Evolutionary conservation across 371 early-diverging fungal species (phyloP).

Genomic region (Apophysomyces elegans): DNA sequence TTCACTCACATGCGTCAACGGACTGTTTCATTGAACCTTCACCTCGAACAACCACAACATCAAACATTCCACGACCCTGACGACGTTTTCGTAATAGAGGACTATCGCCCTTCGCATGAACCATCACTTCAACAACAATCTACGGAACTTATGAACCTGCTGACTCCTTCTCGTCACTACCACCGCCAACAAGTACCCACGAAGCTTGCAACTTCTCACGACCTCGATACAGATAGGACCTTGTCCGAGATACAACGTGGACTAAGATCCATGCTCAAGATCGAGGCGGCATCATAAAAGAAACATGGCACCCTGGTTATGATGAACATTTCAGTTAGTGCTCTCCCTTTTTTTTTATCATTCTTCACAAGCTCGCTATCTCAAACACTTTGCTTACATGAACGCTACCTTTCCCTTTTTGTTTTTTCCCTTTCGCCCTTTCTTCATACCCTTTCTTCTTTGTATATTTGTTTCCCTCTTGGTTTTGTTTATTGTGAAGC

Average conservation of each 20-base stretch:
- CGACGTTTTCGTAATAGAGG: constrained; percentile 12
- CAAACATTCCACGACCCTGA: background rate
- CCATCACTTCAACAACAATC: constrained; percentile 36
- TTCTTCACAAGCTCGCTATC: constrained; percentile 15
- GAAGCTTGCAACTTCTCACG: constrained; percentile 28
- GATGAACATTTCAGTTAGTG: constrained; percentile 10
- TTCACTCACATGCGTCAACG: constrained; percentile 24
- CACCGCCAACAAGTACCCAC: constrained; percentile 11
- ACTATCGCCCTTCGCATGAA: constrained; percentile 1
- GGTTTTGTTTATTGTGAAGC: constrained; percentile 10
- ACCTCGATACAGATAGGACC: constrained; percentile 30
- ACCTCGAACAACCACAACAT: constrained; percentile 11
- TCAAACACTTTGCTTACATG: constrained; percentile 18
- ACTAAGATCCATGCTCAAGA: constrained; percentile 53
- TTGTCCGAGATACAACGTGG: constrained; percentile 54
- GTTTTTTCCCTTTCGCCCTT: constrained; percentile 3
- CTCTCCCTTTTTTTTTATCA: constrained; percentile 12
- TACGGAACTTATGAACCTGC: constrained; percentile 33
- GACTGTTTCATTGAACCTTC: constrained; percentile 21
- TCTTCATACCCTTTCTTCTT: constrained; percentile 1
- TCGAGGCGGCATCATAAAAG: constrained; percentile 28
- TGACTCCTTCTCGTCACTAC: constrained; percentile 22
- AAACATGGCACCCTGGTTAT: background rate
- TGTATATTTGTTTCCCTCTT: constrained; percentile 11
- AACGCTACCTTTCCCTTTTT: constrained; percentile 6